phyloP scores from a whole-genome alignment of 371 early-diverging fungal genomes.

The Umbelopsis sp. region DNA sequence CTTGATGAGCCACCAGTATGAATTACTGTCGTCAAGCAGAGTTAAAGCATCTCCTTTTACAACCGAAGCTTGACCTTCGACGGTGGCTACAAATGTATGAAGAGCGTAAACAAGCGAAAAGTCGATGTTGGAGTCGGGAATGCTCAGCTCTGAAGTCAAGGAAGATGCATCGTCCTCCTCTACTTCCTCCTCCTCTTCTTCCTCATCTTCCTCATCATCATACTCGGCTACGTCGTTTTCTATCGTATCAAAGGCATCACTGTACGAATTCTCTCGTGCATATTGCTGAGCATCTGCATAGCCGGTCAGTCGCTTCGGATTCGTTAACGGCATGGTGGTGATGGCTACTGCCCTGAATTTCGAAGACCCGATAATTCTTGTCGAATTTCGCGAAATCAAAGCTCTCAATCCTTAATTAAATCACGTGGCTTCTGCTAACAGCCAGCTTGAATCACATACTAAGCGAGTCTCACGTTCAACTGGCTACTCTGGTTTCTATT shows the following conservation, averaged over 20 bases:
- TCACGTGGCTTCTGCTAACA: not conserved
- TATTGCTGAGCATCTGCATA: constrained; percentile 2
- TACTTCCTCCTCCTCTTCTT: not conserved
- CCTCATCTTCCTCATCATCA: constrained; percentile 9
- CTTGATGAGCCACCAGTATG: constrained; percentile 98
- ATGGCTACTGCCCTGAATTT: not conserved
- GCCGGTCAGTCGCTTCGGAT: constrained; percentile 3
- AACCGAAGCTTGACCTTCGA: constrained; percentile 95
- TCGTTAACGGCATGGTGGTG: constrained; percentile 7
- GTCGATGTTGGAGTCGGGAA: constrained; percentile 39
- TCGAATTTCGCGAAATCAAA: too few relatives aligned
- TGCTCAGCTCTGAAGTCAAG: constrained; percentile 34
- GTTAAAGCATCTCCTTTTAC: constrained; percentile 87
- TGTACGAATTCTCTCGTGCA: constrained; percentile 1
- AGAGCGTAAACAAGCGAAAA: constrained; percentile 83
- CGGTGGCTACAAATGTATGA: constrained; percentile 92
- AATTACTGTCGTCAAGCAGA: constrained; percentile 93
- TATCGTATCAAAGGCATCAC: not conserved
- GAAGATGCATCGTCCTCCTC: constrained; percentile 28
- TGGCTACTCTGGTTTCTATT: too few relatives aligned
- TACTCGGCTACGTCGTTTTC: constrained; percentile 4
- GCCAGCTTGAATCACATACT: too few relatives aligned
- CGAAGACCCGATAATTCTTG: not conserved
- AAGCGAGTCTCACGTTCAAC: too few relatives aligned
- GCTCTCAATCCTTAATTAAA: not conserved